Base-by-base conservation (phyloP, 495 filamentous ascomycete genomes). In the Podospora australis region DNA sequence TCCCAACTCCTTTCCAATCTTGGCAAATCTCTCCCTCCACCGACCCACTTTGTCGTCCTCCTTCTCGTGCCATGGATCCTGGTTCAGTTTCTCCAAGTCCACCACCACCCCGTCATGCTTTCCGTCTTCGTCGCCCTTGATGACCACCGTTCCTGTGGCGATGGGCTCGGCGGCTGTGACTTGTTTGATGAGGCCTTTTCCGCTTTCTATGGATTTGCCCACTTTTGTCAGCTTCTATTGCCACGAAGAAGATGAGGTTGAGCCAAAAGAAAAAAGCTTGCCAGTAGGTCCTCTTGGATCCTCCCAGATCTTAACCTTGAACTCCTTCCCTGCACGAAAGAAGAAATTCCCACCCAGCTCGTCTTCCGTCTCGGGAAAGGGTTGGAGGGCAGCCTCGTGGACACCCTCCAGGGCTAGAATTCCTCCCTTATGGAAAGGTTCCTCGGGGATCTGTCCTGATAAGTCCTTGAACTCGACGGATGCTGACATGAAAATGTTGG, bases 11-110 rank as follows among this genome's bases (percentile, higher is more conserved):
- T 26, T 44, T 11, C 14, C 49, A 52, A 52, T 46, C 24, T 17
- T 52, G 8, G 17, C n/a, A 14, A 49, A 54, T 25, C 42, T 32
- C 35, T 54, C 42, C 24, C 52, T 16, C 52, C 52, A 54, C 20
- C 20, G 21, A 9, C 40, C 28, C 19, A 54, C 32, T 26, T 30
- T 42, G 19, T n/a, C 35, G 28, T 26, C 46, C 16, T 54, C 42
- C 8, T 23, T 9, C 41, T 46, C 46, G 9, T 17, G 29, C 41
- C 41, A 54, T 47, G 52, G 52, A 46, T 54, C 52, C 32, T 47
- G 29, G 35, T 54, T 54, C 2, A 54, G 6, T 42, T 46, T 50
- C 11, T 54, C 52, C 32, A 50, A 46, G 20, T 54, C 46, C 26
- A 54, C 46, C 26, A 54, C 35, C 13, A 16, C 17, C 5, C 20